Base-by-base conservation (phyloP, 1,284 basidiomycete species). In the Cutaneotrichosporon dermatis region DNA sequence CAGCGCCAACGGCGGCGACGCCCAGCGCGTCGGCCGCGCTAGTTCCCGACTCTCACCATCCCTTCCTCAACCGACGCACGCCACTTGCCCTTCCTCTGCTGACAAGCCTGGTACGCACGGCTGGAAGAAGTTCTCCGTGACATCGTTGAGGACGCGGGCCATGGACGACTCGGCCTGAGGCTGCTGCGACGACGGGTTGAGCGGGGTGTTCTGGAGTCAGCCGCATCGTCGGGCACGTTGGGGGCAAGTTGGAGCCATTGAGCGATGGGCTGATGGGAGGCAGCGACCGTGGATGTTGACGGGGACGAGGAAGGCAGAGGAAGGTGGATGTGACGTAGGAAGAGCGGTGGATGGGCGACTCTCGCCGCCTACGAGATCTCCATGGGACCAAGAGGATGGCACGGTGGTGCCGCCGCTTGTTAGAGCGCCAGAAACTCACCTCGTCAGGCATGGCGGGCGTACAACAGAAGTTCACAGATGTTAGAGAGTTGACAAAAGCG, bases 41-140 rank as follows among this genome's bases (percentile, higher is more conserved):
- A 25, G 25, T 25, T 25, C 25, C 25, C 25, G 25, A 25, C 25
- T 25, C 25, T 25, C 25, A 25, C 25, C 25, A 25, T 25, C 25
- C 25, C 25, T 25, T 25, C 25, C 25, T 25, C 25, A 40, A 40
- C 39, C 39, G 9, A 9, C 12, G 12, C 8, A 40, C 39, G 39
- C 39, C 8, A 44, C 10, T 10, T 6, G 41, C n/a, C 4, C 4
- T 42, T 43, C 6, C 45, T 13, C 12, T 4, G 42, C 35, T 13
- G 40, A 46, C 7, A 42, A 33, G 8, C 42, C n/a, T 34, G 11
- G 44, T 5, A 66, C 71, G 62, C 50, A 73, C 73, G 75, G 75
- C 54, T 77, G 74, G 54, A 66, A 76, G 64, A 77, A 76, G 39
- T 65, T 57, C 49, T 76, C 72, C 11, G 72, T 58, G 43, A 72